These are phyloP conservation scores for Quercus glauca DNA, from an alignment of 306 rosid genomes.

Conservation along the genomic window DNA sequence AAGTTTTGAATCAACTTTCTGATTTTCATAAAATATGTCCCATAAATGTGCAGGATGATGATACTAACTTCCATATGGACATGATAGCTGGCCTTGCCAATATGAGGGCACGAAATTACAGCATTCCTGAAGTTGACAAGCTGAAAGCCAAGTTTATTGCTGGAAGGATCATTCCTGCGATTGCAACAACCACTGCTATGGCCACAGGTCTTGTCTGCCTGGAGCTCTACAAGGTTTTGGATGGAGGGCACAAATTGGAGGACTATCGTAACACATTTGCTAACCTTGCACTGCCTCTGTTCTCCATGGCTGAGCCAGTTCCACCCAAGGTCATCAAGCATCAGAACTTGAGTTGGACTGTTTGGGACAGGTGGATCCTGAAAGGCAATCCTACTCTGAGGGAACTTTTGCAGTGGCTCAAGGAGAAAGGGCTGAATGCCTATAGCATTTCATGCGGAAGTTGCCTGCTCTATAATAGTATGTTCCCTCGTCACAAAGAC, in stretches of 20 bases:
- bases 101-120: constrained; percentile 95
- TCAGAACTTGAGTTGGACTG: constrained; percentile 83
- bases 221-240: constrained; percentile 86
- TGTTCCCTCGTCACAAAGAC: constrained; percentile 71
- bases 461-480: constrained; percentile 70
- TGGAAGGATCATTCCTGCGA: constrained; percentile 93
- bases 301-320: constrained; percentile 93
- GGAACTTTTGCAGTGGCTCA: constrained; percentile 71
- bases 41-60: constrained; percentile 76
- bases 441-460: constrained; percentile 87
- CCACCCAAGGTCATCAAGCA: constrained; percentile 82
- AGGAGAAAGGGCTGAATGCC: constrained; percentile 68
- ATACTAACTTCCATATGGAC: constrained; percentile 95
- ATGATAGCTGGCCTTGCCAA: constrained; percentile 94
- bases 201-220: constrained; percentile 95
- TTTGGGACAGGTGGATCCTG: constrained; percentile 93
- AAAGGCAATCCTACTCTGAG: constrained; percentile 72
- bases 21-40: neutral
- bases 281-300: constrained; percentile 77
- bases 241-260: constrained; percentile 78
- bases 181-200: constrained; percentile 95
- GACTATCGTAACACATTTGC: constrained; percentile 93
- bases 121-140: constrained; percentile 96
- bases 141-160: constrained; percentile 97
- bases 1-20: neutral